A percentile compares a stretch with the other conserved stretches of the same genome.
Evolutionary conservation across 1,139 yeast species (phyloP).

Genomic region (Candida labiduridarum): DNA sequence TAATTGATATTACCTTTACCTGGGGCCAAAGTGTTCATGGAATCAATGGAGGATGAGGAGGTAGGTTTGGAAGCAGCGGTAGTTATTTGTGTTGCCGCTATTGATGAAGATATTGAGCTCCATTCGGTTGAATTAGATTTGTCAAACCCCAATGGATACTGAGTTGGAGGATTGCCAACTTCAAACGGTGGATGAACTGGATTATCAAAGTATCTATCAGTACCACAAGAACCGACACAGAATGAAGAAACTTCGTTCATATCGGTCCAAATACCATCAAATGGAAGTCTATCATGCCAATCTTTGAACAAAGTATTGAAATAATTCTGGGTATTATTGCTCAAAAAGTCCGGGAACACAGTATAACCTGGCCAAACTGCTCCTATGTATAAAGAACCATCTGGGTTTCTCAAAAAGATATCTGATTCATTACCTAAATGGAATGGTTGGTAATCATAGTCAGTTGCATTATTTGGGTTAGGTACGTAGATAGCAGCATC

Average conservation of each 20-base stretch:
- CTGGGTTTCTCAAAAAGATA: slow-evolving; percentile 31
- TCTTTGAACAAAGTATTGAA: slow-evolving; percentile 25
- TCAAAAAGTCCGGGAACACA: slow-evolving; percentile 36
- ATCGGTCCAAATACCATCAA: slow-evolving; percentile 38
- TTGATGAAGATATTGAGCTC: slow-evolving; percentile 18
- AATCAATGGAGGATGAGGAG: slow-evolving; percentile 19
- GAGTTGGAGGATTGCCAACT: slow-evolving; percentile 18
- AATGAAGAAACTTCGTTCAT: slow-evolving; percentile 38
- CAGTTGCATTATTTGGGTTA: slow-evolving; percentile 25
- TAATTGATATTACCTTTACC: slow-evolving; percentile 33
- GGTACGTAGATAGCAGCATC: slow-evolving; percentile 36
- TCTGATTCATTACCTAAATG: slow-evolving; percentile 27
- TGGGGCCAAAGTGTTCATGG: slow-evolving; percentile 22
- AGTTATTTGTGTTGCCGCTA: slow-evolving; percentile 13
- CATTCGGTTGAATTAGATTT: slow-evolving; percentile 24
- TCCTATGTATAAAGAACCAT: slow-evolving; percentile 26
- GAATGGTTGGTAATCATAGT: slow-evolving; percentile 25
- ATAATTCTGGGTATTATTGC: slow-evolving; percentile 24
- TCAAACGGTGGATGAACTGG: slow-evolving; percentile 26
- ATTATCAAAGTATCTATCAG: slow-evolving; percentile 20
- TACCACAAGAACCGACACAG: slow-evolving; percentile 34
- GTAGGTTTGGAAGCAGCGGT: slow-evolving; percentile 17
- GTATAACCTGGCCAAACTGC: slow-evolving; percentile 32
- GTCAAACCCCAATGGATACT: slow-evolving; percentile 23
- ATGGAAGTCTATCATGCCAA: slow-evolving; percentile 25